A percentile compares a stretch with the other conserved stretches of the same genome.
These are phyloP conservation scores for Vanrija humicola DNA, from an alignment of 1,284 basidiomycete species.

Conservation along the genomic window DNA sequence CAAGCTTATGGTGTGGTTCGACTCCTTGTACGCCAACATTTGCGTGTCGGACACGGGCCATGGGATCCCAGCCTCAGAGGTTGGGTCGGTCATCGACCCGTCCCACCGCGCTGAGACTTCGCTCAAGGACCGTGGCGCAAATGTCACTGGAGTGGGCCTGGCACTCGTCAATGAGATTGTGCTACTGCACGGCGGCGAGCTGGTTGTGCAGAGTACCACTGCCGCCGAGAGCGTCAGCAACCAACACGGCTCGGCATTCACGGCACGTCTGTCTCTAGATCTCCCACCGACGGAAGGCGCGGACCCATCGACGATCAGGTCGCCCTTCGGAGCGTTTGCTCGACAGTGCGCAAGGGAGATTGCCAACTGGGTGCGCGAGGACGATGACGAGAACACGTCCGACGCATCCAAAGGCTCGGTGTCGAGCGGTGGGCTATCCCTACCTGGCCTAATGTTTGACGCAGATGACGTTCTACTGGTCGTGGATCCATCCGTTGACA, in stretches of 20 bases:
- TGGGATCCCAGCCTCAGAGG: conserved; percentile 32
- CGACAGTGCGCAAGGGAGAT: not conserved
- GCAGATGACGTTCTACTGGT: conserved; percentile 41
- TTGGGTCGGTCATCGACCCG: conserved; percentile 11
- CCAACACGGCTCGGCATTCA: conserved; percentile 24
- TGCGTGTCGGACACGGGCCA: conserved; percentile 41
- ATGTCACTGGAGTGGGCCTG: conserved; percentile 17
- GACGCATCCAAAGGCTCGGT: not conserved
- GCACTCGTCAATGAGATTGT: conserved; percentile 31
- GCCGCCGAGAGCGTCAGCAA: conserved; percentile 18
- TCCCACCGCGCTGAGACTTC: conserved; percentile 13
- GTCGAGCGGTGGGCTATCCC: not conserved
- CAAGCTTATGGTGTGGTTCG: conserved; percentile 17
- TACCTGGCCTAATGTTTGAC: conserved; percentile 27
- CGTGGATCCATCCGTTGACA: conserved; percentile 38
- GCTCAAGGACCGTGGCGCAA: not conserved
- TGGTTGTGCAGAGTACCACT: conserved; percentile 28
- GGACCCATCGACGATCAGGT: not conserved
- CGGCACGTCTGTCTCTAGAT: conserved; percentile 19
- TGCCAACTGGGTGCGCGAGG: not conserved
- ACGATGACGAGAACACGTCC: not conserved
- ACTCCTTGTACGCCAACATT: conserved; percentile 18
- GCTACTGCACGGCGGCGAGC: conserved; percentile 39
- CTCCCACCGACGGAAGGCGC: not conserved
- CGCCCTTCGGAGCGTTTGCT: not conserved